These are phyloP conservation scores for Adansonia rubrostipa DNA, from an alignment of 441 rosid species.

Conservation along the genomic window DNA sequence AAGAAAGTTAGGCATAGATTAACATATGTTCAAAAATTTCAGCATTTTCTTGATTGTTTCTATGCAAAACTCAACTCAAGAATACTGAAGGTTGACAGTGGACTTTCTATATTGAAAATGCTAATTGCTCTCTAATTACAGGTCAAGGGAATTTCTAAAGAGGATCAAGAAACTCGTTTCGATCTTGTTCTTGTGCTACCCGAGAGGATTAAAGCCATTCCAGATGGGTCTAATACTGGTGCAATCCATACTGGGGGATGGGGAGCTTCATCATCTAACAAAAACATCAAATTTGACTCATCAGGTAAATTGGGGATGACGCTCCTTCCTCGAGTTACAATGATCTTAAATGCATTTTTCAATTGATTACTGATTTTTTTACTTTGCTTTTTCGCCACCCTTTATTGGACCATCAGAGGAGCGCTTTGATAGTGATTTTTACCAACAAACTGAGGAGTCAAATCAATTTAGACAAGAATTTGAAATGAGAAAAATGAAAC, in stretches of 20 bases:
- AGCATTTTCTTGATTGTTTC: neutral
- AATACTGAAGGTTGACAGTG: neutral
- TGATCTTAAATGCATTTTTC: neutral
- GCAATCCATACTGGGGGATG: constrained; percentile 50
- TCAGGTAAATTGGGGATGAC: constrained; percentile 46
- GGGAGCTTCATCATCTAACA: constrained; percentile 51
- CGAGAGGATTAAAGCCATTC: constrained; percentile 58
- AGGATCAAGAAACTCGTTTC: constrained; percentile 49
- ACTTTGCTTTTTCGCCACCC: neutral
- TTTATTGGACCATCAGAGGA: constrained; percentile 44
- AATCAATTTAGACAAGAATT: constrained; percentile 57
- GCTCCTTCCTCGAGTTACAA: neutral
- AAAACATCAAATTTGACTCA: constrained; percentile 56
- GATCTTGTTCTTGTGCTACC: constrained; percentile 55
- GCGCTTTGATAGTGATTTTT: constrained; percentile 43
- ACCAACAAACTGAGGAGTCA: constrained; percentile 58
- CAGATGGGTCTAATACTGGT: constrained; percentile 45
- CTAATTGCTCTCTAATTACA: constrained; percentile 27
- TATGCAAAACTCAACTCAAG: neutral
- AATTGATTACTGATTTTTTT: constrained; percentile 12
- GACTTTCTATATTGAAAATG: neutral
- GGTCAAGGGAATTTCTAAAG: constrained; percentile 65
- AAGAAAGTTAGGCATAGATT: neutral
- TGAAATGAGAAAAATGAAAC: constrained; percentile 66
- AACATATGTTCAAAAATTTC: constrained; percentile 3